Percentiles rank a stretch among this genome's conserved stretches.
Evolutionary conservation across 495 filamentous ascomycete genomes (phyloP).

Genomic region (Penicillium atrosanguineum): DNA sequence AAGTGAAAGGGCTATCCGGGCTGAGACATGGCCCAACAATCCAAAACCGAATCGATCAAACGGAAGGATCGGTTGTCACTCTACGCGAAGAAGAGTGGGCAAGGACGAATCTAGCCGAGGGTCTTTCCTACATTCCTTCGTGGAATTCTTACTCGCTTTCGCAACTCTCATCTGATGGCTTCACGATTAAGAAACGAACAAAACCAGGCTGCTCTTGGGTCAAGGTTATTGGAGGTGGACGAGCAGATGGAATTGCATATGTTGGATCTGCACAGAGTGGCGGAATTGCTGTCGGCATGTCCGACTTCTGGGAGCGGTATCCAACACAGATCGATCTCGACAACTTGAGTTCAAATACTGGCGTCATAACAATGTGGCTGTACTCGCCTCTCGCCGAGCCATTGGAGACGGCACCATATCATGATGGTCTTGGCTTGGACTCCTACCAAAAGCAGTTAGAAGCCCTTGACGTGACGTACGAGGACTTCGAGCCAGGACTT

Average conservation of each 20-base stretch:
- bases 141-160: slow-evolving; percentile 48
- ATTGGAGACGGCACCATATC: slow-evolving; percentile 47
- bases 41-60: slow-evolving; percentile 12
- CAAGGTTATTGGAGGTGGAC: slow-evolving; percentile 45
- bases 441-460: slow-evolving; percentile 47
- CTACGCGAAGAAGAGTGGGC: slow-evolving; percentile 9
- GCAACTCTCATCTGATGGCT: slow-evolving; percentile 50
- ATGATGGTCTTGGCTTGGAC: slow-evolving; percentile 46
- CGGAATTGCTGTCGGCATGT: slow-evolving; percentile 46
- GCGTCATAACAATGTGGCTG: slow-evolving; percentile 46
- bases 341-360: slow-evolving; percentile 34
- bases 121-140: slow-evolving; percentile 33
- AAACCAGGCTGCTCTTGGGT: slow-evolving; percentile 48
- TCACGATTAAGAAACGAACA: slow-evolving; percentile 49
- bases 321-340: slow-evolving; percentile 46
- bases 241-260: slow-evolving; percentile 45
- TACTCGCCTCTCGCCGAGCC: slow-evolving; percentile 48
- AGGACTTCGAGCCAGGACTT: slow-evolving; percentile 49
- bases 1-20: slow-evolving; percentile 41
- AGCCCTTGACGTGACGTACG: slow-evolving; percentile 53
- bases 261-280: slow-evolving; percentile 44
- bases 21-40: slow-evolving; percentile 34
- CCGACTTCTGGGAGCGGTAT: slow-evolving; percentile 52
- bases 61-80: slow-evolving; percentile 3
- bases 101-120: slow-evolving; percentile 8